A percentile compares a stretch with the other conserved stretches of the same genome.
phyloP scores from a whole-genome alignment of 805 yeast species.

The Candida ascalaphidarum region DNA sequence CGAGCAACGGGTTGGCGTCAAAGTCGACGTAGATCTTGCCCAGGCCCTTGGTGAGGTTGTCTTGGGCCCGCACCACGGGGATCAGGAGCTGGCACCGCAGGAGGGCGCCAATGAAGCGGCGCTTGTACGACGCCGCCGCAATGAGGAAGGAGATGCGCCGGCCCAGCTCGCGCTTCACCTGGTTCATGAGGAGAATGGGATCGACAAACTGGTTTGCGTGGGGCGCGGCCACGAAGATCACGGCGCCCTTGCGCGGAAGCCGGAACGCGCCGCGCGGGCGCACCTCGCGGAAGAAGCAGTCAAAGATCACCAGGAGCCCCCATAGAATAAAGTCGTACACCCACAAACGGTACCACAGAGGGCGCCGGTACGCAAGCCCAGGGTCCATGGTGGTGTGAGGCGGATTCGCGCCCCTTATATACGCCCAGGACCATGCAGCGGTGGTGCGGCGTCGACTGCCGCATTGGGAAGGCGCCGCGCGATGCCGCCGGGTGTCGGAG shows the following conservation, averaged over 20 bases:
- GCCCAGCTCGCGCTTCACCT: slow-evolving; percentile 57
- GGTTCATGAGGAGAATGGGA: slow-evolving; percentile 76
- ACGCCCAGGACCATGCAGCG: too few relatives aligned
- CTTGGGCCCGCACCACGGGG: slow-evolving; percentile 92
- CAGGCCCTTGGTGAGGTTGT: slow-evolving; percentile 55
- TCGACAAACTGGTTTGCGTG: slow-evolving; percentile 93
- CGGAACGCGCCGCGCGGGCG: slow-evolving; percentile 81
- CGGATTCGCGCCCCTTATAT: too few relatives aligned
- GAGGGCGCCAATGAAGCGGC: slow-evolving; percentile 62
- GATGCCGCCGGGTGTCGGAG: too few relatives aligned
- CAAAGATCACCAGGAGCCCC: slow-evolving; percentile 40
- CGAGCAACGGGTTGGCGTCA: slow-evolving; percentile 40
- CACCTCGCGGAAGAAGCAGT: slow-evolving; percentile 81
- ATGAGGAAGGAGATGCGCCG: slow-evolving; percentile 74
- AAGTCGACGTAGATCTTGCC: slow-evolving; percentile 58
- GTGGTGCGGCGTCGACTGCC: too few relatives aligned
- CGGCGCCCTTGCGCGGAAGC: slow-evolving; percentile 65
- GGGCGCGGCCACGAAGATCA: slow-evolving; percentile 92
- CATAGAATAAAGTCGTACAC: slow-evolving; percentile 46
- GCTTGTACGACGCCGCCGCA: slow-evolving; percentile 71
- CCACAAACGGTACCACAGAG: slow-evolving; percentile 1
- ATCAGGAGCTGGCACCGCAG: slow-evolving; percentile 74
- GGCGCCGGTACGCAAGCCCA: too few relatives aligned
- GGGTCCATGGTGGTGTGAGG: too few relatives aligned
- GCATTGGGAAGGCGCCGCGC: too few relatives aligned